phyloP scores from a whole-genome alignment of 306 rosid genomes.

The Calophaca sinica region DNA sequence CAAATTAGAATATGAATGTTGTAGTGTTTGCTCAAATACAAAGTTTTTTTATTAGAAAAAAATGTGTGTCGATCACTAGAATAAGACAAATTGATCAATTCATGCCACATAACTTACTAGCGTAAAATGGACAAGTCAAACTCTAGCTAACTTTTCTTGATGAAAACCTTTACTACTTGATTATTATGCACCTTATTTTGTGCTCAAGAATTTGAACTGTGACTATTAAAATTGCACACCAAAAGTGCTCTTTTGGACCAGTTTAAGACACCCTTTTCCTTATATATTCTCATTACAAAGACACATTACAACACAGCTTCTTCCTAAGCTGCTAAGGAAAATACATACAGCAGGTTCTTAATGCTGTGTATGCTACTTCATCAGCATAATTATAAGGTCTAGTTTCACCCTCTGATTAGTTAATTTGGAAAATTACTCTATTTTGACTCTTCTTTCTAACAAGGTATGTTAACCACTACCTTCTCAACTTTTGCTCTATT shows the following conservation, averaged over 20 bases:
- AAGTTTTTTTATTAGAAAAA: not conserved
- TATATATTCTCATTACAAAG: constrained; percentile 21
- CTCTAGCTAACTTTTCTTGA: constrained; percentile 45
- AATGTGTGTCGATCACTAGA: constrained; percentile 36
- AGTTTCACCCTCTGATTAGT: too few relatives aligned
- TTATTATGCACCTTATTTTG: constrained; percentile 52
- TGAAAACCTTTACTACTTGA: constrained; percentile 54
- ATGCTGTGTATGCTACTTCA: not conserved
- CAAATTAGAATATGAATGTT: constrained; percentile 15
- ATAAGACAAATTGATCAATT: constrained; percentile 42
- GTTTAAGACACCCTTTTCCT: constrained; percentile 25
- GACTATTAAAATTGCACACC: constrained; percentile 39
- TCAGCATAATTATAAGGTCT: too few relatives aligned
- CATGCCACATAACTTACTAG: constrained; percentile 39
- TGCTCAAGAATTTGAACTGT: constrained; percentile 44
- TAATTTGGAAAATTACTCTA: not conserved
- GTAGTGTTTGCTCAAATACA: constrained; percentile 41
- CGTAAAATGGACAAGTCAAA: constrained; percentile 56
- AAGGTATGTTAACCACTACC: constrained; percentile 23
- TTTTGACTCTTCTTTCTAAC: not conserved
- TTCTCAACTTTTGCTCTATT: constrained; percentile 11
- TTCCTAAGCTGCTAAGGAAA: constrained; percentile 19
- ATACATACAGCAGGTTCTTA: not conserved
- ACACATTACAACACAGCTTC: constrained; percentile 8
- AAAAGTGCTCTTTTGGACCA: constrained; percentile 56